Evolutionary conservation across 2,329 filamentous ascomycete genomes (phyloP).

Genomic region (Aureobasidium musti): DNA sequence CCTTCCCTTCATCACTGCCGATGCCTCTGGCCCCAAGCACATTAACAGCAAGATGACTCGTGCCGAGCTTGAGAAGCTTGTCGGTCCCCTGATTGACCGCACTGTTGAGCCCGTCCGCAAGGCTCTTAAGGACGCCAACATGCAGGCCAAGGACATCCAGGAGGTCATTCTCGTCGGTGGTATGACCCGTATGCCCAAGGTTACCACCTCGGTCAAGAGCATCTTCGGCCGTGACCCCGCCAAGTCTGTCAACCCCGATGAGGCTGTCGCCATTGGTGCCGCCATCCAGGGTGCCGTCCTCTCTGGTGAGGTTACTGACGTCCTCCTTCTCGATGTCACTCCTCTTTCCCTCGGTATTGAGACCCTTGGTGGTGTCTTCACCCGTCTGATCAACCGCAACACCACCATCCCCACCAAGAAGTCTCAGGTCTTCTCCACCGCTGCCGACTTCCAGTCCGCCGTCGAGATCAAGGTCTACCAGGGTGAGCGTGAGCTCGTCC

Average conservation of each 20-base stretch:
- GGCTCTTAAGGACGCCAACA: constrained; percentile 86
- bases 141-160: constrained; percentile 88
- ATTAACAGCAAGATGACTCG: constrained; percentile 97
- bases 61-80: constrained; percentile 98
- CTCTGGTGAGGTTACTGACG: constrained; percentile 95
- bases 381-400: constrained; percentile 74
- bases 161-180: constrained; percentile 99
- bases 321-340: constrained; percentile 93
- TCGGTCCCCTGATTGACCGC: constrained; percentile 89
- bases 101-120: constrained; percentile 95
- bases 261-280: constrained; percentile 98
- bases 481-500: constrained; percentile 98
- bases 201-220: constrained; percentile 73
- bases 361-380: constrained; percentile 99
- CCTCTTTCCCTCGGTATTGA: constrained; percentile 97
- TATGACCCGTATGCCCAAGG: constrained; percentile 96
- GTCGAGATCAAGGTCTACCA: constrained; percentile 99
- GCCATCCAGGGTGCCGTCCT: constrained; percentile 98
- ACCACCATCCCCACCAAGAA: constrained; percentile 45
- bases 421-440: constrained; percentile 26
- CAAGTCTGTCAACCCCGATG: constrained; percentile 99
- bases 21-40: constrained; percentile 87
- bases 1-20: constrained; percentile 97
- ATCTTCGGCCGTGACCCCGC: constrained; percentile 99
- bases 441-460: constrained; percentile 59